A percentile compares a stretch with the other conserved stretches of the same genome.
Conservation (phyloP, 139 green algal species). For the Protoeuglena noctilucae region DNA sequence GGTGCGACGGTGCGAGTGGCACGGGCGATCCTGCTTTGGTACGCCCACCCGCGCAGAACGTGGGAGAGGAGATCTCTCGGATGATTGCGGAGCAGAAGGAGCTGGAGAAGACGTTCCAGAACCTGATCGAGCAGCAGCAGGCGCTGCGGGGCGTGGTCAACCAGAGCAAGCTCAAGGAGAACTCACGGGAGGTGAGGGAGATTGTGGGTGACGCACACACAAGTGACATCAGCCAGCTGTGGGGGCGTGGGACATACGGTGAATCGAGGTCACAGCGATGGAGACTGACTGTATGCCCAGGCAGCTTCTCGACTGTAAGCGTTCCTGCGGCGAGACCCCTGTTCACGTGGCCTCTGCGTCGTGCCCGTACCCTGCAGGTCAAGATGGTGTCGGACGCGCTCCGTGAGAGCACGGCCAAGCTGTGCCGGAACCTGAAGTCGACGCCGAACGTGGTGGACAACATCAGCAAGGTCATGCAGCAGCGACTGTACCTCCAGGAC, state of each 20-base stretch:
- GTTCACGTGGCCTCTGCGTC: too few relatives aligned
- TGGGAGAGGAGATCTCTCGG: slow-evolving; percentile 53
- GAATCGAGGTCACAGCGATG: too few relatives aligned
- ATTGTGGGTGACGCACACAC: slow-evolving; percentile 20
- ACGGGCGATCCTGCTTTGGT: neutral
- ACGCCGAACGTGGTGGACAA: slow-evolving; percentile 67
- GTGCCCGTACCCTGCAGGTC: neutral
- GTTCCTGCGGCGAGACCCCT: too few relatives aligned
- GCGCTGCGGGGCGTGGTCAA: slow-evolving; percentile 37
- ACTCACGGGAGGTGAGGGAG: slow-evolving; percentile 31
- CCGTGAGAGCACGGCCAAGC: neutral
- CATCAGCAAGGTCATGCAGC: slow-evolving; percentile 50
- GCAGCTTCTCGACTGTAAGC: too few relatives aligned
- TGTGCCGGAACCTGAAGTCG: slow-evolving; percentile 58
- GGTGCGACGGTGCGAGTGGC: neutral
- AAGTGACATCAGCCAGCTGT: too few relatives aligned
- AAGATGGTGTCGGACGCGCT: neutral
- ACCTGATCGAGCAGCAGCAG: slow-evolving; percentile 35
- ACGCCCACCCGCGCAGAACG: slow-evolving; percentile 33
- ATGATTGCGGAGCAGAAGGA: slow-evolving; percentile 54
- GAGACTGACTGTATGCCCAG: too few relatives aligned
- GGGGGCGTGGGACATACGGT: too few relatives aligned
- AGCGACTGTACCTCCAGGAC: slow-evolving; percentile 36
- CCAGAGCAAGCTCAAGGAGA: slow-evolving; percentile 43
- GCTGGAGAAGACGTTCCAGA: slow-evolving; percentile 47